Percentiles rank a stretch among this genome's conserved stretches.
Conservation (phyloP, 192 early-diverging fungal species). For the Backusella westeae region DNA sequence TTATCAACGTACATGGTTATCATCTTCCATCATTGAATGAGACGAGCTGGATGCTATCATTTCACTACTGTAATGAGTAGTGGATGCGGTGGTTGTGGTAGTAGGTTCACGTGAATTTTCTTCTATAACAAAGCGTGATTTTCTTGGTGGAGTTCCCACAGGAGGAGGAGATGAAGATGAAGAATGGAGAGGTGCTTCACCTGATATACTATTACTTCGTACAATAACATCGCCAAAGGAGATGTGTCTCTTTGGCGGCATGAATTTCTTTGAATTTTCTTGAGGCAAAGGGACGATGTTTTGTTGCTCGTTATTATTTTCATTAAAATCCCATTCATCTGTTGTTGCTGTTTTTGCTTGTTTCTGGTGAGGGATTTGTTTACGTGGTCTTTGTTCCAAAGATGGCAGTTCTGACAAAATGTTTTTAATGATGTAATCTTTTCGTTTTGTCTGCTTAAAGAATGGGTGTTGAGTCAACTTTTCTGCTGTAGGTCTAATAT, state of each 20-base stretch:
- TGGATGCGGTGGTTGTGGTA: neutral
- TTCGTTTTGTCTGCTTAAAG: constrained; percentile 76
- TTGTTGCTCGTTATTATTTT: constrained; percentile 23
- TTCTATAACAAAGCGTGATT: constrained; percentile 39
- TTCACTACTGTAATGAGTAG: neutral
- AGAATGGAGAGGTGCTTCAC: neutral
- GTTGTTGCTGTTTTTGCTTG: constrained; percentile 39
- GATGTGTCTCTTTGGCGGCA: constrained; percentile 37
- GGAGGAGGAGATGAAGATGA: constrained; percentile 14
- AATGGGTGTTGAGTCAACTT: constrained; percentile 73
- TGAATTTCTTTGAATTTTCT: neutral
- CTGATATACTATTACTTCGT: constrained; percentile 22
- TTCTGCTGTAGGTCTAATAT: constrained; percentile 69
- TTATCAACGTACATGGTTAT: neutral
- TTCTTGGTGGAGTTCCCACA: constrained; percentile 17
- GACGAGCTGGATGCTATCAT: neutral
- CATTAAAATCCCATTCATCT: constrained; percentile 72
- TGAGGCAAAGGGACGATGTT: neutral
- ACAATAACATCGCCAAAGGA: constrained; percentile 42
- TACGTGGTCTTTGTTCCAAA: constrained; percentile 66
- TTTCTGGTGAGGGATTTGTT: constrained; percentile 46
- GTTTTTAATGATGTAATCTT: constrained; percentile 56
- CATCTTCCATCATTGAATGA: neutral
- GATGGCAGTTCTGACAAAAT: constrained; percentile 63
- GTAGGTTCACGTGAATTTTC: constrained; percentile 8